phyloP scores from a whole-genome alignment of 345 rosid genomes.

The Mangifera indica region DNA sequence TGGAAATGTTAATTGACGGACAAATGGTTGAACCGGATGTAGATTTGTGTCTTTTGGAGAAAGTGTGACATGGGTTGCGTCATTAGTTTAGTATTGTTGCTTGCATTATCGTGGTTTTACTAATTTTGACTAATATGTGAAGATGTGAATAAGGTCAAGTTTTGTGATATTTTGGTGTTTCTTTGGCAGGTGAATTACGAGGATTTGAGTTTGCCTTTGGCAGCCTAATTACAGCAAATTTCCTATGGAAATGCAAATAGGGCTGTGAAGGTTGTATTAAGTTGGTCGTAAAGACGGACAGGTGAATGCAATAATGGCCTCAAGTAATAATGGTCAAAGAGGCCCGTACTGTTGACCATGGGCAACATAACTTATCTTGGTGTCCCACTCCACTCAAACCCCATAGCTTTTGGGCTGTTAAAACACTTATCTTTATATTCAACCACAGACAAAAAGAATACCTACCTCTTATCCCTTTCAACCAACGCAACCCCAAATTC shows the following conservation, averaged over 20 bases:
- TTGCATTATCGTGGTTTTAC: too few relatives aligned
- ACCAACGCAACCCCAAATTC: constrained; percentile 10
- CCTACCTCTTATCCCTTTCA: not conserved
- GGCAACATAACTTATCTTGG: not conserved
- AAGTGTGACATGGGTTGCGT: too few relatives aligned
- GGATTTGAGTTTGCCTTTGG: too few relatives aligned
- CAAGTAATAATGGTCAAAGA: not conserved
- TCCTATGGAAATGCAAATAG: not conserved
- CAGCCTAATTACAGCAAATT: not conserved
- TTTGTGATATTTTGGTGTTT: too few relatives aligned
- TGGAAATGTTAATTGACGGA: too few relatives aligned
- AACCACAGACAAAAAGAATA: constrained; percentile 2
- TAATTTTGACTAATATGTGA: too few relatives aligned
- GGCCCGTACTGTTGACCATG: constrained; percentile 23
- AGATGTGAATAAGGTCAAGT: too few relatives aligned
- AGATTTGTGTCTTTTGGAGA: too few relatives aligned
- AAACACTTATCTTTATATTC: not conserved
- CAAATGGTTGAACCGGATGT: too few relatives aligned
- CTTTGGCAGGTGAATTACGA: too few relatives aligned
- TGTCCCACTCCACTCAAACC: constrained; percentile 6
- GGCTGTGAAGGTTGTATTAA: not conserved
- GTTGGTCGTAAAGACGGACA: not conserved
- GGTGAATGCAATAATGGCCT: not conserved
- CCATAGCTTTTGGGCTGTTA: not conserved
- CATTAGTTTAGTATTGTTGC: too few relatives aligned